Conservation (phyloP, 2,329 filamentous ascomycete species). For the Aspergillus neotritici region DNA sequence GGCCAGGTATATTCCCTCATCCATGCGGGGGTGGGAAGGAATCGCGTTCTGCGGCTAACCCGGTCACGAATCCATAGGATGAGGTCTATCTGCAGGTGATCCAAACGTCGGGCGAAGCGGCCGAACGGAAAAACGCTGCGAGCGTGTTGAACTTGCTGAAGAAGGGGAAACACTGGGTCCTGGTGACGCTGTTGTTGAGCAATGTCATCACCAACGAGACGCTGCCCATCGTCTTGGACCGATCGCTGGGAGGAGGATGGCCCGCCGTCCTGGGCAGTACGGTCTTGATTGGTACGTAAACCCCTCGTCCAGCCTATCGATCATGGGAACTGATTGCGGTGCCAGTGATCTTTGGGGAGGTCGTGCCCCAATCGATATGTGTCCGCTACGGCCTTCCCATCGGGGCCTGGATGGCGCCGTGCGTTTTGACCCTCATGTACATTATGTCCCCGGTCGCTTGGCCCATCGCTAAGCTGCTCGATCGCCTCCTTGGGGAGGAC, state of each 20-base stretch:
- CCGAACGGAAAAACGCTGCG: slow-evolving; percentile 79
- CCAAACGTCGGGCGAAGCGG: slow-evolving; percentile 72
- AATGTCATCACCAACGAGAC: slow-evolving; percentile 99
- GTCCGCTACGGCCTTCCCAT: slow-evolving; percentile 94
- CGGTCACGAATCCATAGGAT: slow-evolving; percentile 52
- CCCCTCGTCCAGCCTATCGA: background rate
- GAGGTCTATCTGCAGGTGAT: slow-evolving; percentile 97
- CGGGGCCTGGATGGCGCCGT: slow-evolving; percentile 85
- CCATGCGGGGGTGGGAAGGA: no score
- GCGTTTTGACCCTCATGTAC: slow-evolving; percentile 87
- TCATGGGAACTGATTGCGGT: slow-evolving; percentile 3
- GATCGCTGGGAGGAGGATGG: slow-evolving; percentile 88
- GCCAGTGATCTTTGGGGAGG: slow-evolving; percentile 92
- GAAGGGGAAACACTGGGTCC: slow-evolving; percentile 94
- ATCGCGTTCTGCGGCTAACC: no score
- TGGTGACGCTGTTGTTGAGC: slow-evolving; percentile 86
- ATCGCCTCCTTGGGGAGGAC: slow-evolving; percentile 86
- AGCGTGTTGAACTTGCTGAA: slow-evolving; percentile 74
- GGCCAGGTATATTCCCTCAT: slow-evolving; percentile 45
- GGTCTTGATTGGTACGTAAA: slow-evolving; percentile 72
- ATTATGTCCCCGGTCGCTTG: slow-evolving; percentile 82
- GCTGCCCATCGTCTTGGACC: slow-evolving; percentile 86
- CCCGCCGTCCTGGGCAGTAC: slow-evolving; percentile 92
- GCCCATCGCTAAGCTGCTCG: slow-evolving; percentile 92
- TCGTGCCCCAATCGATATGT: slow-evolving; percentile 92